Percentiles rank a stretch among this genome's conserved stretches.
Evolutionary conservation across 805 yeast species (phyloP).

Genomic region (Yarrowia porcina): DNA sequence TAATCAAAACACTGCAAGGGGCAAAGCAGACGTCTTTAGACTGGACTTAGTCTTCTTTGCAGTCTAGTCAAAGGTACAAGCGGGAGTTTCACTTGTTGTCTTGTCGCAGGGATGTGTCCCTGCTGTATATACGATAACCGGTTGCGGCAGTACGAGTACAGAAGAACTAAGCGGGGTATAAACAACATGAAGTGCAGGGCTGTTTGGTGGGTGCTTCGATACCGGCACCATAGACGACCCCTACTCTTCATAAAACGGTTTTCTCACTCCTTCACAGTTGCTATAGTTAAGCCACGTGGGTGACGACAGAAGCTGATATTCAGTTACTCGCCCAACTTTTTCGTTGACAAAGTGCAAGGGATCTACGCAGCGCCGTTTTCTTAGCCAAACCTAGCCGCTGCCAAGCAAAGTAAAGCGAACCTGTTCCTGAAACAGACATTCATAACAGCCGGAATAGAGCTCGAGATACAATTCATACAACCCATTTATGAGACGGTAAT

Average conservation of each 20-base stretch:
- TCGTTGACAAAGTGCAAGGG: neutral
- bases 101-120: neutral
- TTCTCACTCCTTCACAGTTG: too few relatives aligned
- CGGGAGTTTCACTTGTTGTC: neutral
- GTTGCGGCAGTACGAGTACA: too few relatives aligned
- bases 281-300: conserved; percentile 5
- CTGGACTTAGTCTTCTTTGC: neutral
- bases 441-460: too few relatives aligned
- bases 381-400: neutral
- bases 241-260: too few relatives aligned
- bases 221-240: too few relatives aligned
- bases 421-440: too few relatives aligned
- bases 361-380: conserved; percentile 6
- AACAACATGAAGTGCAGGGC: too few relatives aligned
- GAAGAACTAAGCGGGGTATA: too few relatives aligned
- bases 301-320: neutral
- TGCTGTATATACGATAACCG: too few relatives aligned
- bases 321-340: neutral
- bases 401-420: neutral
- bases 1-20: neutral
- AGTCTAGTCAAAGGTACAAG: neutral
- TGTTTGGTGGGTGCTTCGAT: too few relatives aligned
- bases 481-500: too few relatives aligned
- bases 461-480: too few relatives aligned
- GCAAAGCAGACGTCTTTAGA: neutral